phyloP scores from a whole-genome alignment of 805 yeast species.

The Jamesozyma lodderae region DNA sequence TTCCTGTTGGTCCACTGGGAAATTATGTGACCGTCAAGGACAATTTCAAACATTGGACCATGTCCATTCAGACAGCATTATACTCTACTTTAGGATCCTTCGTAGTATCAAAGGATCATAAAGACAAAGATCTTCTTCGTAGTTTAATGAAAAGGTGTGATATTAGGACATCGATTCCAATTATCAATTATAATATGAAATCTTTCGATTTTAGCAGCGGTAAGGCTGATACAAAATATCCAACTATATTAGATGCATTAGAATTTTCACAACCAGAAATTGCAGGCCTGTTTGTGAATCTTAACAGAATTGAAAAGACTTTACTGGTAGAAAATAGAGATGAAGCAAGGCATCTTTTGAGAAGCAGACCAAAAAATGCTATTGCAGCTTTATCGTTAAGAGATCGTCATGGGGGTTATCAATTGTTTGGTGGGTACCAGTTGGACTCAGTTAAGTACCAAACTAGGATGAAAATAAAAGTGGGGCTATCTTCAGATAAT shows the following conservation, averaged over 20 bases:
- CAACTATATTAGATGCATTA: conserved; percentile 53
- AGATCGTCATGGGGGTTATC: conserved; percentile 37
- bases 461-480: conserved; percentile 15
- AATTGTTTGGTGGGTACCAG: conserved; percentile 39
- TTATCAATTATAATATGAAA: conserved; percentile 29
- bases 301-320: conserved; percentile 47
- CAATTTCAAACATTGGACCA: conserved; percentile 47
- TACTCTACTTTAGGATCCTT: conserved; percentile 48
- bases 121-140: conserved; percentile 45
- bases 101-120: conserved; percentile 49
- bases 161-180: conserved; percentile 38
- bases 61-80: conserved; percentile 49
- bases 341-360: conserved; percentile 41
- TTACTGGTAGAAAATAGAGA: conserved; percentile 43
- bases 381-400: conserved; percentile 35
- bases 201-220: conserved; percentile 42
- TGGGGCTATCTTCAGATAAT: conserved; percentile 16
- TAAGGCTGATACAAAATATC: conserved; percentile 34
- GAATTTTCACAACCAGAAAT: conserved; percentile 46
- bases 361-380: conserved; percentile 34
- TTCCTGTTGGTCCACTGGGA: conserved; percentile 82
- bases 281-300: conserved; percentile 56
- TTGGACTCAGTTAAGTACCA: conserved; percentile 47
- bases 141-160: conserved; percentile 28
- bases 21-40: conserved; percentile 45